phyloP scores from a whole-genome alignment of 148 eudicot species.

The Cornus controversa region DNA sequence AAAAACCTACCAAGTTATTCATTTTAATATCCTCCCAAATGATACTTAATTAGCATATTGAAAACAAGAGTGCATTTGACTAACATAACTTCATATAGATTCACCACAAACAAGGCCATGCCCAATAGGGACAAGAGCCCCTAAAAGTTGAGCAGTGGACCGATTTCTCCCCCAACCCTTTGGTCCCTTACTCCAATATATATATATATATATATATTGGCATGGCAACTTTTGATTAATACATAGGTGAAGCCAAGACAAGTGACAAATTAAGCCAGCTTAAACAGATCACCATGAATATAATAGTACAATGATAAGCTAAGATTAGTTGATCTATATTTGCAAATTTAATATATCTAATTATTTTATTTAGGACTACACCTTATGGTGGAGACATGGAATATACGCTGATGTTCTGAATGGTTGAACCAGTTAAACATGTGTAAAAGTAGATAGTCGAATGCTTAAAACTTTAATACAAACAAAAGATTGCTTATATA shows the following conservation, averaged over 20 bases:
- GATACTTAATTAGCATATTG: no score
- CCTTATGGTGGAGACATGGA: no score
- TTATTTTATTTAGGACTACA: no score
- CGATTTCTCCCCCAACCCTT: conserved; percentile 2
- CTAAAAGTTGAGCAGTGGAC: conserved; percentile 8
- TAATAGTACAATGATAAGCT: not conserved
- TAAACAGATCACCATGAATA: not conserved
- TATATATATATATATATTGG: no score
- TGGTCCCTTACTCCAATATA: not conserved
- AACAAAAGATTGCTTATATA: not conserved
- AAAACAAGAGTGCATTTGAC: not conserved
- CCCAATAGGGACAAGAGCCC: conserved; percentile 20
- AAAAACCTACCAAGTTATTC: not conserved
- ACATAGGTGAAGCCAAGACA: conserved; percentile 9
- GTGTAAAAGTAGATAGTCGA: not conserved
- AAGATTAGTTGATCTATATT: not conserved
- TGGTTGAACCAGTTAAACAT: conserved; percentile 5
- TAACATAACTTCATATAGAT: conserved; percentile 4
- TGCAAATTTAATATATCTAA: not conserved
- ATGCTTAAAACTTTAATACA: not conserved
- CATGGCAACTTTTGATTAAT: no score
- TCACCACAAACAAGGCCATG: conserved; percentile 4
- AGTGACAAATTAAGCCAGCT: conserved; percentile 7
- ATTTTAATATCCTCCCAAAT: not conserved
- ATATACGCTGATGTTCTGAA: not conserved